A percentile compares a stretch with the other conserved stretches of the same genome.
These are phyloP conservation scores for Malus fusca DNA, from an alignment of 306 rosid genomes.

Conservation along the genomic window DNA sequence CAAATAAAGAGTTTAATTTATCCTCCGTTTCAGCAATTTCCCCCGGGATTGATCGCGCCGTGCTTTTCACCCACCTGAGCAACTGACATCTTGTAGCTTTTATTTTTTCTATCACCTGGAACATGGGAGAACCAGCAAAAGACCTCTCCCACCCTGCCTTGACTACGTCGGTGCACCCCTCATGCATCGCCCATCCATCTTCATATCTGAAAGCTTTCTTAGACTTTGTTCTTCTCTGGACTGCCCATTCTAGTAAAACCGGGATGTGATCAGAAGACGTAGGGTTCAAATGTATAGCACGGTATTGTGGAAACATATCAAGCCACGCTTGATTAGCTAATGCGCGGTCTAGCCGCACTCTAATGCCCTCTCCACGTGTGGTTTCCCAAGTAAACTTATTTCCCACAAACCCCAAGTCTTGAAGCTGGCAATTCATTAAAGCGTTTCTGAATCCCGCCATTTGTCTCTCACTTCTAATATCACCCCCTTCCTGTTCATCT, in stretches of 20 bases:
- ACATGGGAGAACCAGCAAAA: too few species aligned
- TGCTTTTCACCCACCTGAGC: not conserved
- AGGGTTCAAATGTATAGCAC: not conserved
- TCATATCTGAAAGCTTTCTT: too few species aligned
- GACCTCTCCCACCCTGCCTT: too few species aligned
- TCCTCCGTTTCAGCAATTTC: not conserved
- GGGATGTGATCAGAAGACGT: not conserved
- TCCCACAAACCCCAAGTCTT: not conserved
- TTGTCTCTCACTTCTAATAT: not conserved
- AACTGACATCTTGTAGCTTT: too few species aligned
- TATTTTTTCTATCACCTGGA: too few species aligned
- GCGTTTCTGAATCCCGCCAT: not conserved
- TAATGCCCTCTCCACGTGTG: not conserved
- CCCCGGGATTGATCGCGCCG: rapidly evolving
- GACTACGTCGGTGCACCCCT: rapidly evolving
- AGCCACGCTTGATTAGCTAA: not conserved
- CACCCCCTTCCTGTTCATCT: not conserved
- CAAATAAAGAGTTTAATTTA: too few species aligned
- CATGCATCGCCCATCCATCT: too few species aligned
- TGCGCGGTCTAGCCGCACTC: not conserved
- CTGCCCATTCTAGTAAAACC: not conserved
- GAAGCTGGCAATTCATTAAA: not conserved
- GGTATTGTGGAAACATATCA: not conserved
- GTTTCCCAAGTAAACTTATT: not conserved
- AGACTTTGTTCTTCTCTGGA: too few species aligned